Conservation (phyloP, 495 filamentous ascomycete genomes). For the Aspergillus cavernicola region DNA sequence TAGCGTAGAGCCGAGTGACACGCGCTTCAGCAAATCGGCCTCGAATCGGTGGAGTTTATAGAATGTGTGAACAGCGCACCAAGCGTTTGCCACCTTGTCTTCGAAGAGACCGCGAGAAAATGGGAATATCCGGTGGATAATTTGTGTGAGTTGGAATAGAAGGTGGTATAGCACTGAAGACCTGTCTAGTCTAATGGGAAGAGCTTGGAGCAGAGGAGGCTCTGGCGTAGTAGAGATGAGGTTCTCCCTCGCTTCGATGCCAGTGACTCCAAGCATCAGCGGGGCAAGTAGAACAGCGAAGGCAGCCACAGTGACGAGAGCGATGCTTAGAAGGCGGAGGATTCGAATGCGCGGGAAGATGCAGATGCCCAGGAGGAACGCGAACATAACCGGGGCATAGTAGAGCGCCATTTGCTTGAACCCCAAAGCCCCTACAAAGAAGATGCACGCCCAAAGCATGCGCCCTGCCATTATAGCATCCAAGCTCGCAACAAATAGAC, state of each 20-base stretch:
- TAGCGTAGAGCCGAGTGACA: conserved; percentile 71
- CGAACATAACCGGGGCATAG: conserved; percentile 89
- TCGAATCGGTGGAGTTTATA: conserved; percentile 78
- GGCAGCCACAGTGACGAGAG: conserved; percentile 63
- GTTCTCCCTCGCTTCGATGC: conserved; percentile 25
- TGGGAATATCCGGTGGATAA: conserved; percentile 86
- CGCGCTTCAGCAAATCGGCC: conserved; percentile 64
- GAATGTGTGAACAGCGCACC: conserved; percentile 86
- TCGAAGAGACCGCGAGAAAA: conserved; percentile 94
- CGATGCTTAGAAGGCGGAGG: conserved; percentile 68
- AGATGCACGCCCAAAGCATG: conserved; percentile 81
- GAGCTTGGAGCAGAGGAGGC: conserved; percentile 55
- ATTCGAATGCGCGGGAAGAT: conserved; percentile 68
- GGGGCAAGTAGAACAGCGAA: conserved; percentile 76
- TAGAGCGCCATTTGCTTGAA: conserved; percentile 99
- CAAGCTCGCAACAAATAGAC: conserved; percentile 77
- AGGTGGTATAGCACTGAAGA: conserved; percentile 65
- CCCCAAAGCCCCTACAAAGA: conserved; percentile 88
- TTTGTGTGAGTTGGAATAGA: conserved; percentile 72
- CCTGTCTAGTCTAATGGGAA: conserved; percentile 58
- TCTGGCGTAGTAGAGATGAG: conserved; percentile 40
- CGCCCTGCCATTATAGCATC: conserved; percentile 83
- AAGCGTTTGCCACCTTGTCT: conserved; percentile 97
- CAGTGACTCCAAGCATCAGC: conserved; percentile 55
- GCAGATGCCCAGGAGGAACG: conserved; percentile 84